Evolutionary conservation across 345 rosid genomes (phyloP).

Genomic region (Eucalyptus albens): DNA sequence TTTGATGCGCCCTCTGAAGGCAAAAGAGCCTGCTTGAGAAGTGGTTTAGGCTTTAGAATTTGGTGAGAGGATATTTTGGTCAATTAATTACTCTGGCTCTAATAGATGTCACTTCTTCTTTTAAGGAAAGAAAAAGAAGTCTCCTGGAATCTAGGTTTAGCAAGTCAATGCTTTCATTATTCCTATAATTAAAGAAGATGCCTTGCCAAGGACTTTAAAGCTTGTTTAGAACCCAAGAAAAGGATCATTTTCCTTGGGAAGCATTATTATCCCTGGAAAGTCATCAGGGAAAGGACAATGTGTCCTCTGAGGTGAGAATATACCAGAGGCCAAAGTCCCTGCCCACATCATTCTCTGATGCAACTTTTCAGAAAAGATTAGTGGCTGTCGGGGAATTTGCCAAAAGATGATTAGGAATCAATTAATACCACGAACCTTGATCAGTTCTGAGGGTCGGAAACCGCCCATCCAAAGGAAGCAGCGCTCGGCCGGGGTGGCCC

Average conservation of each 20-base stretch:
- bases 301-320: not conserved
- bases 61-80: not conserved
- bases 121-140: not conserved
- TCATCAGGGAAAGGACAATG: not conserved
- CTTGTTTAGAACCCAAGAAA: not conserved
- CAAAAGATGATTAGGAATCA: not conserved
- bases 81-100: not conserved
- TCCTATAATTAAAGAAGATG: not conserved
- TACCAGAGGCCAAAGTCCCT: not conserved
- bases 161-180: not conserved
- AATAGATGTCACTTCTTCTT: not conserved
- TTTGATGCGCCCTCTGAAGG: not conserved
- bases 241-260: not conserved
- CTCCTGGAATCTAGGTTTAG: not conserved
- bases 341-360: not conserved
- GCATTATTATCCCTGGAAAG: not conserved
- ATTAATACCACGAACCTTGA: slow-evolving; percentile 44
- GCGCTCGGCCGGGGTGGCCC: slow-evolving; percentile 88
- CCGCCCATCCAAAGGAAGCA: slow-evolving; percentile 99
- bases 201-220: not conserved
- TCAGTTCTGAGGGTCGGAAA: slow-evolving; percentile 84
- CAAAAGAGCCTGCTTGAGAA: not conserved
- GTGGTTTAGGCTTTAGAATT: not conserved
- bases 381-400: not conserved
- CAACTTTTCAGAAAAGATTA: not conserved